Evolutionary conservation across 1,284 basidiomycete species (phyloP).

Genomic region (Leccinum pachyderme): DNA sequence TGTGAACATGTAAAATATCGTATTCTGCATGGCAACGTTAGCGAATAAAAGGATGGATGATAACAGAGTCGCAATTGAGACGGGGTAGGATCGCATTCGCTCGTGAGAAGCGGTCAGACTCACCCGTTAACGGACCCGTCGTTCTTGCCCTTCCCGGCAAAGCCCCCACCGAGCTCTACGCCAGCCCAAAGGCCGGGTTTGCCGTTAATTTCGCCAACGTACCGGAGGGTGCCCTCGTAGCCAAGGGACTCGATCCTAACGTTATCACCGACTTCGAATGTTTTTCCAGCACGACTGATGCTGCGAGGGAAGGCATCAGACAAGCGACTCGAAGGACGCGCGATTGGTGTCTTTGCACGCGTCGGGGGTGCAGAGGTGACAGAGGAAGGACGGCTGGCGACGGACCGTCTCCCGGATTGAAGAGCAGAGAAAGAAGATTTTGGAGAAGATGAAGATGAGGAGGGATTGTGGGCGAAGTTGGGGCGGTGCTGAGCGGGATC

Average conservation of each 20-base stretch:
- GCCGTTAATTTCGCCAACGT: constrained; percentile 79
- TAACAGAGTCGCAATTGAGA: not conserved
- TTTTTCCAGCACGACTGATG: constrained; percentile 41
- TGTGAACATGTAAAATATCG: constrained; percentile 87
- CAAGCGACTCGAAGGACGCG: constrained; percentile 57
- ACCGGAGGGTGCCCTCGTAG: constrained; percentile 80
- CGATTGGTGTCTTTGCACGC: constrained; percentile 53
- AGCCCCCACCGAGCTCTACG: constrained; percentile 84
- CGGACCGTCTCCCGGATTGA: constrained; percentile 42
- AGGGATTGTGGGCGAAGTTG: constrained; percentile 38
- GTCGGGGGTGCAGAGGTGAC: constrained; percentile 42
- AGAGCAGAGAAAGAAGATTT: constrained; percentile 23
- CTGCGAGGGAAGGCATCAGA: constrained; percentile 55
- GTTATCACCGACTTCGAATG: constrained; percentile 72
- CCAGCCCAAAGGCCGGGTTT: constrained; percentile 90
- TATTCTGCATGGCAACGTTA: constrained; percentile 44
- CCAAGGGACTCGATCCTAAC: constrained; percentile 84
- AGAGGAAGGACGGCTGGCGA: constrained; percentile 47
- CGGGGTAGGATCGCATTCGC: not conserved
- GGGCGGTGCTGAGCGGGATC: constrained; percentile 69
- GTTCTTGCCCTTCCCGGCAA: constrained; percentile 94
- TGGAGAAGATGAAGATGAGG: constrained; percentile 50
- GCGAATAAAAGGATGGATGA: constrained; percentile 3
- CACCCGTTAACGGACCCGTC: constrained; percentile 89
- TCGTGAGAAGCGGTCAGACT: constrained; percentile 35